Percentiles rank a stretch among this genome's conserved stretches.
phyloP scores from a whole-genome alignment of 176 grass and related monocot species.

The Typha latifolia region DNA sequence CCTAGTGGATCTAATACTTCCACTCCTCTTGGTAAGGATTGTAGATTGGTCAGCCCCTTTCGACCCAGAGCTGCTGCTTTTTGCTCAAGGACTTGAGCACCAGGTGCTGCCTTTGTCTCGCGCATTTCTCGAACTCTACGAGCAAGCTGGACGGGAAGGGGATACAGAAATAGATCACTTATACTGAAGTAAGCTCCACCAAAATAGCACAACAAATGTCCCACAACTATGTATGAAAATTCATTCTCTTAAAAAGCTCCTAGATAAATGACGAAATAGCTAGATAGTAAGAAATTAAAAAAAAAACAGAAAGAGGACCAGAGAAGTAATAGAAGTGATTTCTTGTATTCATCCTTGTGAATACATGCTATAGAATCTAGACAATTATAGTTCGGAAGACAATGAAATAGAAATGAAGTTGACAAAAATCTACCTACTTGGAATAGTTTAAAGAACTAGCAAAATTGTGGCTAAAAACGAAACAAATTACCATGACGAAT shows the following conservation, averaged over 20 bases:
- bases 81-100: slow-evolving; percentile 57
- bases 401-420: not conserved
- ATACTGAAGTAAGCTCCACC: not conserved
- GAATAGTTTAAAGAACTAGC: not conserved
- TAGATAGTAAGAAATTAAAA: no score
- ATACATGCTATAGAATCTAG: not conserved
- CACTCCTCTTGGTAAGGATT: slow-evolving; percentile 90
- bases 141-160: slow-evolving; percentile 54
- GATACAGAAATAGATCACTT: slow-evolving; percentile 9
- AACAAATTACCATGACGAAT: not conserved
- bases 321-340: no score
- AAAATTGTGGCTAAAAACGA: not conserved
- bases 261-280: no score
- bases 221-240: no score
- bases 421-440: no score
- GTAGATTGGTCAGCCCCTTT: slow-evolving; percentile 64
- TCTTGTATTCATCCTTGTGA: no score
- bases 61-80: slow-evolving; percentile 48
- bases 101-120: slow-evolving; percentile 73
- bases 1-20: slow-evolving; percentile 98
- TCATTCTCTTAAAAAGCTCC: no score
- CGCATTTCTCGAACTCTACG: slow-evolving; percentile 94
- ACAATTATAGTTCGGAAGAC: not conserved
- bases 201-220: no score
- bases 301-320: no score